These are phyloP conservation scores for Themeda triandra DNA, from an alignment of 176 grass and related monocot genomes.

Conservation along the genomic window DNA sequence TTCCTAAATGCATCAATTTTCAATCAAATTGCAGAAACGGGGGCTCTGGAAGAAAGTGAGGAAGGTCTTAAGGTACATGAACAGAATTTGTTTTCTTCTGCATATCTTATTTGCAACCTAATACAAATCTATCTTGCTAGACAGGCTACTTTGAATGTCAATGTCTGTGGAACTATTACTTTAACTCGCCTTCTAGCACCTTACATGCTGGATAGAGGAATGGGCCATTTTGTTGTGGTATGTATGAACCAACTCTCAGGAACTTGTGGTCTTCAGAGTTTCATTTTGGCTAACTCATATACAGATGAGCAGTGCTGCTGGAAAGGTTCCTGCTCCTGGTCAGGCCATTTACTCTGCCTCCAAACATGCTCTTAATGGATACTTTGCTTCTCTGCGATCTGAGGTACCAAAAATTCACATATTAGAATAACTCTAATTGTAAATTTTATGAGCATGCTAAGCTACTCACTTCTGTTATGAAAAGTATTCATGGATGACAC, in stretches of 20 bases:
- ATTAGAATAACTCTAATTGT: not conserved
- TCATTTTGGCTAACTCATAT: slow-evolving; percentile 15
- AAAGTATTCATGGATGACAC: not conserved
- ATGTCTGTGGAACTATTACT: slow-evolving; percentile 81
- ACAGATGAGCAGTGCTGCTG: slow-evolving; percentile 97
- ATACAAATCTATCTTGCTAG: slow-evolving; percentile 24
- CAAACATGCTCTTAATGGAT: slow-evolving; percentile 98
- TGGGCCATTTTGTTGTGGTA: slow-evolving; percentile 98
- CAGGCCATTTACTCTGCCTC: slow-evolving; percentile 86
- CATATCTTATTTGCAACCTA: slow-evolving; percentile 5
- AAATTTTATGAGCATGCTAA: not conserved
- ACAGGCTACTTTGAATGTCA: slow-evolving; percentile 69
- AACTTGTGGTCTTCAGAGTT: not conserved
- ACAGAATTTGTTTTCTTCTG: slow-evolving; percentile 14
- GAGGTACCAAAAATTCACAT: slow-evolving; percentile 47
- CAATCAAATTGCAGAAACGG: slow-evolving; percentile 64
- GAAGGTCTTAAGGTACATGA: slow-evolving; percentile 63
- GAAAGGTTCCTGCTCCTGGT: slow-evolving; percentile 85
- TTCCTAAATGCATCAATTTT: slow-evolving; percentile 25
- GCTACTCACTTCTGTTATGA: not conserved
- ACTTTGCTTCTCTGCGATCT: slow-evolving; percentile 77
- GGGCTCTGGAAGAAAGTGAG: slow-evolving; percentile 87
- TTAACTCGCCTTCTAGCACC: slow-evolving; percentile 79
- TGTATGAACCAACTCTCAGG: not conserved
- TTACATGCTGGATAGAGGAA: slow-evolving; percentile 91